A percentile compares a stretch with the other conserved stretches of the same genome.
These are phyloP conservation scores for Pouteria glomerata DNA, from an alignment of 148 eudicot species.

Conservation along the genomic window DNA sequence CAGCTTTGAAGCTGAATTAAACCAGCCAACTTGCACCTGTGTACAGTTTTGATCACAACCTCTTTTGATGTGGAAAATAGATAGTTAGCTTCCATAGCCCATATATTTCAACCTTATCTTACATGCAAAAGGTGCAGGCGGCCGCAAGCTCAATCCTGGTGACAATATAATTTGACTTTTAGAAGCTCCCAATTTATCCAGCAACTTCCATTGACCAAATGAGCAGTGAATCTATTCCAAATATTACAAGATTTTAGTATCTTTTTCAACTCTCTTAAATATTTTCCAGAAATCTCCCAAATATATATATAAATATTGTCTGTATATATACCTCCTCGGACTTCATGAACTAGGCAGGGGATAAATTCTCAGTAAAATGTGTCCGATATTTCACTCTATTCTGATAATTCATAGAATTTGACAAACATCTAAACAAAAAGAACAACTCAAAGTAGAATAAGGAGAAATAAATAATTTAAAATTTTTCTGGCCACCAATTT, in stretches of 20 bases:
- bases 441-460: neutral
- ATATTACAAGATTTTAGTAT: no score
- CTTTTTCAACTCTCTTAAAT: no score
- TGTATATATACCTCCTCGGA: neutral
- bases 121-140: neutral
- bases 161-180: no score
- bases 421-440: neutral
- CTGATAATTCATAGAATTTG: neutral
- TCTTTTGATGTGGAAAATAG: neutral
- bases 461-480: neutral
- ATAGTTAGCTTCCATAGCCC: neutral
- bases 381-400: neutral
- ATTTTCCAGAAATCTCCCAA: no score
- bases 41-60: neutral
- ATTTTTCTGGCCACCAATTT: neutral
- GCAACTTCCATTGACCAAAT: no score
- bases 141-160: no score
- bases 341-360: neutral
- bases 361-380: neutral
- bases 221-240: no score
- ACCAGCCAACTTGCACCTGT: neutral
- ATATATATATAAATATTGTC: no score
- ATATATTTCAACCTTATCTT: neutral
- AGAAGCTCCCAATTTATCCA: no score
- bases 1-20: neutral